These are phyloP conservation scores for Beverwykella pulmonaria DNA, from an alignment of 495 filamentous ascomycete species.

Conservation along the genomic window DNA sequence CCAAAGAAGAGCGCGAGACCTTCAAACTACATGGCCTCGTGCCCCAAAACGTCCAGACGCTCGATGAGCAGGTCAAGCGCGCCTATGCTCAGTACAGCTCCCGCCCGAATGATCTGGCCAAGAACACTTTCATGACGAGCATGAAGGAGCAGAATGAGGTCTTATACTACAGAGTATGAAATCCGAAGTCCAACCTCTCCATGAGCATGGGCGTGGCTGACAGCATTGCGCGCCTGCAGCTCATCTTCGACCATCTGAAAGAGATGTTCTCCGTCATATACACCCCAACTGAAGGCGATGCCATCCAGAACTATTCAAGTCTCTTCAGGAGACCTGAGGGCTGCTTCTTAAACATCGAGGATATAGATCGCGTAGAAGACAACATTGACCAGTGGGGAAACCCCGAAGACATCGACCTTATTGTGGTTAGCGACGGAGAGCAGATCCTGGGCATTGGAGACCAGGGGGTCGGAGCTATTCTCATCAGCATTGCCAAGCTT, in stretches of 20 bases:
- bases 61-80: conserved; percentile 77
- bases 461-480: conserved; percentile 84
- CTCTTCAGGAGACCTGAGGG: conserved; percentile 78
- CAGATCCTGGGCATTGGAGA: conserved; percentile 88
- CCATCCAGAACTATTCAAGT: conserved; percentile 81
- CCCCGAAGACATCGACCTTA: conserved; percentile 80
- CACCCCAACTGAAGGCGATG: conserved; percentile 90
- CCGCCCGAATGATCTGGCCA: conserved; percentile 63
- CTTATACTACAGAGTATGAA: conserved; percentile 70
- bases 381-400: conserved; percentile 68
- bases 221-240: too few species aligned
- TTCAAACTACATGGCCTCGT: conserved; percentile 75
- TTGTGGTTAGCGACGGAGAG: conserved; percentile 82
- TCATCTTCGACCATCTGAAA: conserved; percentile 67
- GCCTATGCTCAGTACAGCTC: conserved; percentile 79
- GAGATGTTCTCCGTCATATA: conserved; percentile 92
- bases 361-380: conserved; percentile 61
- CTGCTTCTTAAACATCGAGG: conserved; percentile 66
- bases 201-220: too few species aligned
- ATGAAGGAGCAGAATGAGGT: conserved; percentile 83
- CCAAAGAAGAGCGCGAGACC: conserved; percentile 63
- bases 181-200: too few species aligned
- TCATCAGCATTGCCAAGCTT: conserved; percentile 84
- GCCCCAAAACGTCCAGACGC: conserved; percentile 70
- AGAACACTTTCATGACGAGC: conserved; percentile 81